Conservation (phyloP, 176 grass and related monocot genomes). For the Oryza rufipogon region DNA sequence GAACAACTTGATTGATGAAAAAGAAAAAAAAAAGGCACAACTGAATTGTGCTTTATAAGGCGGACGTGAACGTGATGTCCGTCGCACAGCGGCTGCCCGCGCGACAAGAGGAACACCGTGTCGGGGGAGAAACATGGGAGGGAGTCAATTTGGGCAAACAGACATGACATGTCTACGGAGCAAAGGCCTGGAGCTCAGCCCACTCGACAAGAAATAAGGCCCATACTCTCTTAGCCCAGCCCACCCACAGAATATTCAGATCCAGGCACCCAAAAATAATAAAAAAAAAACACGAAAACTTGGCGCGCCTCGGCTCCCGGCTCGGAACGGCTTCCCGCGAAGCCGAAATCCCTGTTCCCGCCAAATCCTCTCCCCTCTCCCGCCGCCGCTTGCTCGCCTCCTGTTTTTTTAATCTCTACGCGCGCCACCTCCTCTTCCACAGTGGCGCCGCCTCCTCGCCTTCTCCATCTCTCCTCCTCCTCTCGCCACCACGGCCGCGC, state of each 20-base stretch:
- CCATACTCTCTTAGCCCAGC: background rate
- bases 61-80: no score
- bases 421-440: background rate
- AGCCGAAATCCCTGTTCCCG: slow-evolving; percentile 27
- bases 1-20: background rate
- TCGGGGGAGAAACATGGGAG: no score
- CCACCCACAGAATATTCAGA: background rate
- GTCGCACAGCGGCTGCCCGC: no score
- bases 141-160: no score
- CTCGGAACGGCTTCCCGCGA: slow-evolving; percentile 41
- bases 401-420: slow-evolving; percentile 6
- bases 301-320: background rate
- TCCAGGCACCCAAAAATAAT: background rate
- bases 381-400: slow-evolving; percentile 10
- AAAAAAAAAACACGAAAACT: background rate
- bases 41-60: background rate
- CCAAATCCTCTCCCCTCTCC: slow-evolving; percentile 40
- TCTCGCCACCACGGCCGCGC: no score
- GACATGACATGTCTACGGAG: no score
- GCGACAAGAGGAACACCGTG: no score
- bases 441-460: background rate
- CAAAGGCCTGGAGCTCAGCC: background rate
- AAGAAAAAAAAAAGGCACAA: background rate
- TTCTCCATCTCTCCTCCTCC: no score
- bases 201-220: background rate